Percentiles rank a stretch among this genome's conserved stretches.
Evolutionary conservation across 306 rosid genomes (phyloP).

Genomic region (Gastrolobium villosum): DNA sequence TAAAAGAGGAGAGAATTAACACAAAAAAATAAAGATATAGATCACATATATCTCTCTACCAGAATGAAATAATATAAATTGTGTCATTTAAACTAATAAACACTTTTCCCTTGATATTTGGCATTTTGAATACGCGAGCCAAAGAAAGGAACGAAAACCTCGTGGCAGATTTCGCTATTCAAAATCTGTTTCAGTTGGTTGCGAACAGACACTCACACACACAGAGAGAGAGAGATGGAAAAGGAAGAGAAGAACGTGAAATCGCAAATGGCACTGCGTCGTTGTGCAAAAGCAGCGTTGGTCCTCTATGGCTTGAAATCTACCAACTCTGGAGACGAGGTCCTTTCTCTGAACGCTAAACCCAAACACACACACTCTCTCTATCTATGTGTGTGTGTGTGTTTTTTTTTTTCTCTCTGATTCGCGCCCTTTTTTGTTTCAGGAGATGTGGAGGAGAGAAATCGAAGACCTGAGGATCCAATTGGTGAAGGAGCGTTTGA

Average conservation of each 20-base stretch:
- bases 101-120: too few species aligned
- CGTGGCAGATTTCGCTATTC: not conserved
- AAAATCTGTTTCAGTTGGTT: not conserved
- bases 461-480: constrained; percentile 60
- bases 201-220: too few species aligned
- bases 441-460: constrained; percentile 54
- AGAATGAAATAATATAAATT: too few species aligned
- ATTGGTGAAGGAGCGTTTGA: constrained; percentile 57
- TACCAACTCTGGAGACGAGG: constrained; percentile 37
- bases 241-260: constrained; percentile 45
- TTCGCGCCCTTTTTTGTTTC: constrained; percentile 26
- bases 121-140: too few species aligned
- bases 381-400: not conserved
- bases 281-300: constrained; percentile 70
- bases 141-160: too few species aligned
- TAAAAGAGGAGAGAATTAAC: too few species aligned
- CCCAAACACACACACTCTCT: not conserved
- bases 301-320: constrained; percentile 62
- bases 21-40: too few species aligned
- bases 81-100: too few species aligned
- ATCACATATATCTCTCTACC: too few species aligned
- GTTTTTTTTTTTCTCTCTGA: constrained; percentile 15
- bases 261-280: constrained; percentile 46
- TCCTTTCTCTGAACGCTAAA: not conserved
- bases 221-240: constrained; percentile 39